A percentile compares a stretch with the other conserved stretches of the same genome.
phyloP scores from a whole-genome alignment of 495 filamentous ascomycete genomes.

The Penicilliopsis zonata region DNA sequence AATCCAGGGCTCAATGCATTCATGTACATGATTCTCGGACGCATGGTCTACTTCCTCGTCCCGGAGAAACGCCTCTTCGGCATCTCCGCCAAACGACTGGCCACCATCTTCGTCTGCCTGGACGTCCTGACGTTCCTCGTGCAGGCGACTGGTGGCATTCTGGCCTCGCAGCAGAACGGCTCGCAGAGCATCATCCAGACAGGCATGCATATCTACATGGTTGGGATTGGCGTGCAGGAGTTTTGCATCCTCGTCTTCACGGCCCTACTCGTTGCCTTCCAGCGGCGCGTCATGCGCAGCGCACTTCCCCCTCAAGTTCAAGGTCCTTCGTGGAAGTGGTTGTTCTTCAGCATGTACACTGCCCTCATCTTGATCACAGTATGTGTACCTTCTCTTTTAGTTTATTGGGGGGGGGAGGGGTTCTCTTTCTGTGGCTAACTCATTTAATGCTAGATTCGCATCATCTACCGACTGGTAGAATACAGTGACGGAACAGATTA shows the following conservation, averaged over 20 bases:
- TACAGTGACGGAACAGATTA: slow-evolving; percentile 20
- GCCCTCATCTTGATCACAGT: slow-evolving; percentile 36
- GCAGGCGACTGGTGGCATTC: slow-evolving; percentile 41
- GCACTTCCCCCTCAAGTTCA: not conserved
- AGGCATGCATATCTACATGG: slow-evolving; percentile 49
- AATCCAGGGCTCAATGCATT: slow-evolving; percentile 47
- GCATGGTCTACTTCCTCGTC: slow-evolving; percentile 50
- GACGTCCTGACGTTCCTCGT: slow-evolving; percentile 53
- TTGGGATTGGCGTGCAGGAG: slow-evolving; percentile 48
- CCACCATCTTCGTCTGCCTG: slow-evolving; percentile 47
- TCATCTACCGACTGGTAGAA: slow-evolving; percentile 43
- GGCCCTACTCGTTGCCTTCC: slow-evolving; percentile 34
- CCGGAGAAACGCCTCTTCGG: slow-evolving; percentile 29
- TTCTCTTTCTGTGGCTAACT: too few species aligned
- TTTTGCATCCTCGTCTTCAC: slow-evolving; percentile 45
- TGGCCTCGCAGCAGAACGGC: slow-evolving; percentile 18
- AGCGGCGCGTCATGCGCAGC: slow-evolving; percentile 6
- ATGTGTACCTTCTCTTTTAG: slow-evolving; percentile 8
- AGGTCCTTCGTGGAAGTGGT: slow-evolving; percentile 12
- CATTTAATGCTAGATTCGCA: slow-evolving; percentile 31
- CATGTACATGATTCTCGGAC: slow-evolving; percentile 55
- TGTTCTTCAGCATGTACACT: slow-evolving; percentile 34
- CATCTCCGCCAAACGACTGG: slow-evolving; percentile 37
- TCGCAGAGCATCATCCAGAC: slow-evolving; percentile 10
- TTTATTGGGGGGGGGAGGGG: too few species aligned